phyloP scores from a whole-genome alignment of 768 basidiomycete genomes.

The Leccinum aurantiacum region DNA sequence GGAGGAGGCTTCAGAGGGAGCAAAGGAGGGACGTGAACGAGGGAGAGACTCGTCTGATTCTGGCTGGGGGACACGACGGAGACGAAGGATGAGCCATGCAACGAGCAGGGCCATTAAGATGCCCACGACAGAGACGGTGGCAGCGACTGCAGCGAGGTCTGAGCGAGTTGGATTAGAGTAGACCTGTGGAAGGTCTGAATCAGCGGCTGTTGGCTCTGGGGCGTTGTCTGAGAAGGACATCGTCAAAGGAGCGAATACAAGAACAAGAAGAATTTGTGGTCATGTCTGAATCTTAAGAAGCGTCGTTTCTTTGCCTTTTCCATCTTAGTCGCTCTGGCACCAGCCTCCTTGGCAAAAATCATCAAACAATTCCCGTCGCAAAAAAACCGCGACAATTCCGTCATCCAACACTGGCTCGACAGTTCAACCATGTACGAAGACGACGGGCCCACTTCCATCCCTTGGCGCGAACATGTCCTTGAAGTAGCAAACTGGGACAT shows the following conservation, averaged over 20 bases:
- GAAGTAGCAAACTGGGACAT: constrained; percentile 51
- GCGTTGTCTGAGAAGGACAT: constrained; percentile 4
- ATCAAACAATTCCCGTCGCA: background rate
- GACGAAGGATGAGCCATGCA: constrained; percentile 27
- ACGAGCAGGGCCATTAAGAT: constrained; percentile 25
- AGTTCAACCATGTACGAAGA: constrained; percentile 28
- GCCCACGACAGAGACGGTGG: constrained; percentile 28
- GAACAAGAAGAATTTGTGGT: background rate
- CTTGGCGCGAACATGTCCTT: constrained; percentile 54
- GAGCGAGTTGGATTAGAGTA: constrained; percentile 17
- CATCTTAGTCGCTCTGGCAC: background rate
- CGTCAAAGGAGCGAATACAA: background rate
- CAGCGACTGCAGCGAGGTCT: constrained; percentile 24
- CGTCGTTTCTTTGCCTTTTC: background rate
- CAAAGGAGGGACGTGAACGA: constrained; percentile 23
- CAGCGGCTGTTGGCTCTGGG: background rate
- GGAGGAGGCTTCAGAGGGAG: constrained; percentile 27
- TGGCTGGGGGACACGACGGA: constrained; percentile 14
- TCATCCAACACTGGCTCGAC: constrained; percentile 57
- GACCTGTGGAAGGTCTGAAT: background rate
- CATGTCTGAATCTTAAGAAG: background rate
- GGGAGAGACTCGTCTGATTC: background rate
- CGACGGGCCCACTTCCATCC: constrained; percentile 24
- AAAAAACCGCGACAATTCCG: background rate
- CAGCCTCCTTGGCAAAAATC: background rate